Conservation (phyloP, 2,329 filamentous ascomycete species). For the Purpureocillium takamizusanense region DNA sequence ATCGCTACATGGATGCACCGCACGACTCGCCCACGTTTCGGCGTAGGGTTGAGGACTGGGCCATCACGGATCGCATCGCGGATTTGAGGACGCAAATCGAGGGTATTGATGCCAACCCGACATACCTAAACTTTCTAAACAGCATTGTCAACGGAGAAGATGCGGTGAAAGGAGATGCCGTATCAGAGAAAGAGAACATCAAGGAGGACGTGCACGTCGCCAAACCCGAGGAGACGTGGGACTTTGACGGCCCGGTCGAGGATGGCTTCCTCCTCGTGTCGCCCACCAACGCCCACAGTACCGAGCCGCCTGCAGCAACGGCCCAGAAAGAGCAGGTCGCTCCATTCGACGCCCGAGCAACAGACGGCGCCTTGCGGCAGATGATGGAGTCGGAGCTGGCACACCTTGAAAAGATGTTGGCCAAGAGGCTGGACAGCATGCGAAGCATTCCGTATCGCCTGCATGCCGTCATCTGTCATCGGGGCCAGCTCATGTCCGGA, state of each 20-base stretch:
- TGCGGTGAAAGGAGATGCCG: background rate
- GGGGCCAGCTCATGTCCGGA: constrained; percentile 62
- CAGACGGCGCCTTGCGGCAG: constrained; percentile 26
- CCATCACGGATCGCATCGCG: constrained; percentile 56
- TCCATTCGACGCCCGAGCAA: constrained; percentile 11
- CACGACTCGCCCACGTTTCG: constrained; percentile 52
- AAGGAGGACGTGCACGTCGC: constrained; percentile 1
- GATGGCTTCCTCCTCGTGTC: constrained; percentile 24
- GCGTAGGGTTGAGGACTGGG: constrained; percentile 64
- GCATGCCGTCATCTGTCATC: constrained; percentile 89
- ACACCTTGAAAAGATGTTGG: constrained; percentile 16
- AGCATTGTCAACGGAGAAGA: constrained; percentile 15
- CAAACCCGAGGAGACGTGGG: constrained; percentile 20
- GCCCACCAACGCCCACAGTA: background rate
- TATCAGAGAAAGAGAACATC: constrained; percentile 1
- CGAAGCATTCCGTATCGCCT: constrained; percentile 66
- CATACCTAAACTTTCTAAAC: constrained; percentile 19
- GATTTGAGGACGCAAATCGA: constrained; percentile 35
- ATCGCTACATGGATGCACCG: constrained; percentile 72
- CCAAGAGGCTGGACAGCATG: constrained; percentile 36
- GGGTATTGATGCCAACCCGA: constrained; percentile 15
- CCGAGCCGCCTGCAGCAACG: background rate
- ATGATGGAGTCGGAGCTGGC: constrained; percentile 34
- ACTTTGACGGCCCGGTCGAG: constrained; percentile 28
- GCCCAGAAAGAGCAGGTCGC: constrained; percentile 3